Evolutionary conservation across 2,329 filamentous ascomycete genomes (phyloP), one percentile per base, ranked within the genome.

Genomic region (Alternaria conjuncta): DNA sequence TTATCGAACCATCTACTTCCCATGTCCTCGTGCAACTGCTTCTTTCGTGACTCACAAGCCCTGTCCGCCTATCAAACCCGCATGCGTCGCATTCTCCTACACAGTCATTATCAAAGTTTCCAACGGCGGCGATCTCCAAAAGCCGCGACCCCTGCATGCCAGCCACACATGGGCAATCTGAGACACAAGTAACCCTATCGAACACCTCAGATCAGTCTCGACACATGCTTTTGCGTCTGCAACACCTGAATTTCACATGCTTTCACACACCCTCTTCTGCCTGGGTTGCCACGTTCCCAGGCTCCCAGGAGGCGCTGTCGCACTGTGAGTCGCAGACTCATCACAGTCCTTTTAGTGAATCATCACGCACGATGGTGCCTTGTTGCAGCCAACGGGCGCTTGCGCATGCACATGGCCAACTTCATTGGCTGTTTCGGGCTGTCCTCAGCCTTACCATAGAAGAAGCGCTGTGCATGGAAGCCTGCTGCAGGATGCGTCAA

Each of bases 141-240:
- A 53, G 60, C 57, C 54, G 54, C 67, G 51, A 23, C 68, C 69
- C 68, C 68, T 69, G 68, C 66, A 69, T 67, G 53, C 55, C 55
- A 63, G 28, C 49, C 67, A 64, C 72, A 70, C 72, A 74, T 73
- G 73, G 70, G 60, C 36, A 41, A 70, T 69, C 68, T 71, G 72
- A 75, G 71, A 75, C 73, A 70, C 60, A 53, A 49, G 26, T 30
- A 57, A 61, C 30, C 57, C 46, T 56, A 67, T 65, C 25, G 61
- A 55, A 60, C 63, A 60, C 63, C 65, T 74, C 70, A 69, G 59
- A 57, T 57, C 45, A 45, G 65, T 55, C 57, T 61, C 65, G 45
- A 61, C 44, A 41, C 58, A 46, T 54, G 49, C 63, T 61, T 63
- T 65, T 60, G 54, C 46, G 28, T 57, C 43, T 63, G 47, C 55